phyloP scores from a whole-genome alignment of 352 stramenopile species.

The Globisporangium lucens region DNA sequence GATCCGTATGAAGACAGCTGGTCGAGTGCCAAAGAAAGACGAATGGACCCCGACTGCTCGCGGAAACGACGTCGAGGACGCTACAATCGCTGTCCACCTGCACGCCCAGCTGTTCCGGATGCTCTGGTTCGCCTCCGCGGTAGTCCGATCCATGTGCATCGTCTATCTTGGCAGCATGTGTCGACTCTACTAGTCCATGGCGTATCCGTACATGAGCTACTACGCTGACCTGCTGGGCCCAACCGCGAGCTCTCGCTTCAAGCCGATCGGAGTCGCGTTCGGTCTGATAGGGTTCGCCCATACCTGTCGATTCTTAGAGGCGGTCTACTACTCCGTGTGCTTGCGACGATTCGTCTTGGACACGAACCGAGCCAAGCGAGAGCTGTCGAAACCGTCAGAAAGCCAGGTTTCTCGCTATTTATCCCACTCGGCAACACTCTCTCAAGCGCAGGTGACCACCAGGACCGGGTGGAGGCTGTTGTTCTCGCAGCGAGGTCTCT shows the following conservation, averaged over 20 bases:
- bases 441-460: neutral
- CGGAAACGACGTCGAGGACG: neutral
- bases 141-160: conserved; percentile 11
- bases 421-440: too few species aligned
- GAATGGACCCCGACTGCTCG: too few species aligned
- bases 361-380: neutral
- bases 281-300: conserved; percentile 23
- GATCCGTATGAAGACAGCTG: too few species aligned
- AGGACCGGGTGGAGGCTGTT: conserved; percentile 8
- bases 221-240: conserved; percentile 33
- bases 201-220: conserved; percentile 38
- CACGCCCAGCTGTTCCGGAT: neutral
- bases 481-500: conserved; percentile 25
- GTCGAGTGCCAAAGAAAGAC: too few species aligned
- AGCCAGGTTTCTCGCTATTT: too few species aligned
- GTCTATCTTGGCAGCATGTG: conserved; percentile 20
- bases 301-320: conserved; percentile 14
- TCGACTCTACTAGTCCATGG: conserved; percentile 29
- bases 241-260: conserved; percentile 18
- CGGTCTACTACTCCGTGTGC: conserved; percentile 8
- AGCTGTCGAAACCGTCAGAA: neutral
- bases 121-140: conserved; percentile 15
- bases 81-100: neutral
- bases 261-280: conserved; percentile 19
- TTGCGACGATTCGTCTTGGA: conserved; percentile 1